Percentiles rank a stretch among this genome's conserved stretches.
Evolutionary conservation across 75 land plant species (phyloP).

Genomic region (Pseudotsuga menziesii): DNA sequence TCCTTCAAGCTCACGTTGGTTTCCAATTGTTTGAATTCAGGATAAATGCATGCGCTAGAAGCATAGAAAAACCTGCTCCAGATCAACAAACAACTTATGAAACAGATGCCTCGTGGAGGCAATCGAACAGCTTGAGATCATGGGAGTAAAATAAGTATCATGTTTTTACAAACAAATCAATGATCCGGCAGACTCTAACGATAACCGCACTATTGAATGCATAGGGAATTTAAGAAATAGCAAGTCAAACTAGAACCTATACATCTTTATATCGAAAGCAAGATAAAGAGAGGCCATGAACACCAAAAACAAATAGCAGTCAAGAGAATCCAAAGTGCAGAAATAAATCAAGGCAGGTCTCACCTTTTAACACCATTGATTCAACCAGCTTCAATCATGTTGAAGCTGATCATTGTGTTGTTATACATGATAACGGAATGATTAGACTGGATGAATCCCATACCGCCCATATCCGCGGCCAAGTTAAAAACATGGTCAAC

Average conservation of each 20-base stretch:
- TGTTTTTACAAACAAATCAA: too few relatives aligned
- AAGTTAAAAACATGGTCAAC: conserved; percentile 88
- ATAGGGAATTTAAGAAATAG: too few relatives aligned
- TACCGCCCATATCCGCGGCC: conserved; percentile 97
- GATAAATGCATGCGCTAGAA: conserved; percentile 90
- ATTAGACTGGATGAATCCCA: conserved; percentile 94
- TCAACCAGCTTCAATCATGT: conserved; percentile 88
- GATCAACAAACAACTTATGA: background rate
- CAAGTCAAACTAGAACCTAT: too few relatives aligned
- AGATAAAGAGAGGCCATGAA: too few relatives aligned
- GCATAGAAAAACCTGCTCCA: conserved; percentile 93
- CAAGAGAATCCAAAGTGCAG: too few relatives aligned
- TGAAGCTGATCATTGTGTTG: conserved; percentile 97
- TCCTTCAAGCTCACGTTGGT: conserved; percentile 92
- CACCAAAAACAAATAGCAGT: too few relatives aligned
- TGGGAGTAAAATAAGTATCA: too few relatives aligned
- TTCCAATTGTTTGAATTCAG: conserved; percentile 92
- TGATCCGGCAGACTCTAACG: too few relatives aligned
- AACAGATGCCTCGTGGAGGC: too few relatives aligned
- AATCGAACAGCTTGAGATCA: too few relatives aligned
- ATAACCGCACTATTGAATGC: too few relatives aligned
- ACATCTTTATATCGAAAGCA: too few relatives aligned
- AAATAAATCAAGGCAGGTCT: background rate
- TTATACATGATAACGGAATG: conserved; percentile 95
- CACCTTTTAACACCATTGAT: conserved; percentile 86